phyloP scores from a whole-genome alignment of 1,284 basidiomycete genomes.

The Puccinia hordei region DNA sequence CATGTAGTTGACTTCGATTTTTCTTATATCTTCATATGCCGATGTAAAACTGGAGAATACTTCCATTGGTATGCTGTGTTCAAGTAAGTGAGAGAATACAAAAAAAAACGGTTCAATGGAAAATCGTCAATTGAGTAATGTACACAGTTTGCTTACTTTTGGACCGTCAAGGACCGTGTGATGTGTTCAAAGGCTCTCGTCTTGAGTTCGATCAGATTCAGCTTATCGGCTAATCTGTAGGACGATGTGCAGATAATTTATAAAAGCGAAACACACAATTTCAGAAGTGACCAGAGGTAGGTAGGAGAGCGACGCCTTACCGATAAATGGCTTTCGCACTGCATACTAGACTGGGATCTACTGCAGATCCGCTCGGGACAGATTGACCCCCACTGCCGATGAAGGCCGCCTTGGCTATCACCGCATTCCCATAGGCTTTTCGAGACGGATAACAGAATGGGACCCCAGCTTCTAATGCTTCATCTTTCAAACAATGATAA shows the following conservation, averaged over 20 bases:
- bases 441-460: constrained; percentile 17
- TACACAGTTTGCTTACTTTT: constrained; percentile 52
- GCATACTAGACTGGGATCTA: constrained; percentile 37
- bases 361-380: background rate
- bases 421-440: constrained; percentile 1
- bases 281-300: background rate
- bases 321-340: constrained; percentile 56
- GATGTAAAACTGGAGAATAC: constrained; percentile 54
- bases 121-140: background rate
- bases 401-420: constrained; percentile 29
- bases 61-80: constrained; percentile 53
- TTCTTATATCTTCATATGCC: constrained; percentile 54
- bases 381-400: constrained; percentile 43
- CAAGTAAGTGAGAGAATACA: background rate
- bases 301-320: background rate
- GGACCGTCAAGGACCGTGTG: constrained; percentile 53
- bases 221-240: constrained; percentile 56
- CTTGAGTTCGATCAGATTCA: constrained; percentile 56
- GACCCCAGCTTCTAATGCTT: constrained; percentile 46
- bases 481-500: constrained; percentile 55
- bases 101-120: background rate
- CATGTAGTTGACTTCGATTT: constrained; percentile 54
- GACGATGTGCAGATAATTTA: background rate
- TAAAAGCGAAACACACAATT: background rate
- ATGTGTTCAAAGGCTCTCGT: constrained; percentile 56